Base-by-base conservation (phyloP, 1,284 basidiomycete genomes). In the Anthracocystis panici-leucophaei region DNA sequence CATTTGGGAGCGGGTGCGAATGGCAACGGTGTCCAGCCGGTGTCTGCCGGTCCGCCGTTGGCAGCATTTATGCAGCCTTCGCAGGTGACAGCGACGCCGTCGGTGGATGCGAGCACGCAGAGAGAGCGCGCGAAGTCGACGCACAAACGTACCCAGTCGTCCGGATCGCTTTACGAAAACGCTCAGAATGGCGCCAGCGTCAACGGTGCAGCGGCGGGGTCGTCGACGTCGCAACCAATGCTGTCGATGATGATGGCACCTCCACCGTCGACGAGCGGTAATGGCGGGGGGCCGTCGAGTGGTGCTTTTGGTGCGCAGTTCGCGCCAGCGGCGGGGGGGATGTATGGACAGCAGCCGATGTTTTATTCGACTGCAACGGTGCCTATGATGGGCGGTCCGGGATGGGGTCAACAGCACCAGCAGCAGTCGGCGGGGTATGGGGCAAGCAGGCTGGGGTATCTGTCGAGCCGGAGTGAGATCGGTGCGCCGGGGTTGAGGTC, bases 191-290 rank as follows among this genome's bases (percentile, higher is more conserved):
- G 10, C 3, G 20, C 23, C 3, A 16, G 44, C 1, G 11, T 42
- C 5, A 52, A 62, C 21, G 50, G 51, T 21, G 20, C 35, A 21
- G 25, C 18, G 3, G 14, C 40, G 16, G 31, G 21, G 6, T 27
- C 44, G 7, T 52, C 61, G 35, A 38, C 46, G 14, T 45, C 51
- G 40, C 62, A 61, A 51, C 69, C 69, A 1, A 77, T 73, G 75
- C 40, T 73, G 42, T 73, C 75, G 25, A 77, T 76, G 74, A 76
- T 76, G 74, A 71, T 76, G 69, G 68, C 68, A 2, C 53, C 74
- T 21, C 74, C 74, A 16, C 68, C 74, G 1, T 18, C 63, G 12
- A 12, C 44, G 4, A 44, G 9, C n/a, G 16, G 31, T 3, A 27
- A 16, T 23, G n/a, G 23, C 4, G 21, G 33, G 1, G 29, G 31